Evolutionary conservation across 257 asterid species (phyloP).

Genomic region (Nicotiana paniculata): DNA sequence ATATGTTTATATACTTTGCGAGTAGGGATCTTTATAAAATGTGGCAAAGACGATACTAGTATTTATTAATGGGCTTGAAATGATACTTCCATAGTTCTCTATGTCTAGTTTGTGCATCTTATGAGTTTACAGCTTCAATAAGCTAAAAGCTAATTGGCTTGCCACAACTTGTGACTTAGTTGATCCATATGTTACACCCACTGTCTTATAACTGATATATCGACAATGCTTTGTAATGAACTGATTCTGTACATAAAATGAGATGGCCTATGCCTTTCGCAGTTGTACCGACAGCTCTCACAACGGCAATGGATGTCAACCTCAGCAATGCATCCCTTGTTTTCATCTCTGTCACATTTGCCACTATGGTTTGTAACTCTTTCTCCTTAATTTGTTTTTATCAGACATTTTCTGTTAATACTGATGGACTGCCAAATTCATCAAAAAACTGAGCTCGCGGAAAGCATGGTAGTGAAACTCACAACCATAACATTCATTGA

Average conservation of each 20-base stretch:
- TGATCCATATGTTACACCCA: background rate
- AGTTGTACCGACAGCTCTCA: conserved; percentile 98
- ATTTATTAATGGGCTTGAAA: background rate
- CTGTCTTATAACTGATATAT: background rate
- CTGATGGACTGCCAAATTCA: background rate
- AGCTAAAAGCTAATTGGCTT: background rate
- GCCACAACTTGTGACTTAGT: background rate
- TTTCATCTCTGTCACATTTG: conserved; percentile 97
- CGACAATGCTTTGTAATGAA: background rate
- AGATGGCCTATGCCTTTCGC: conserved; percentile 77
- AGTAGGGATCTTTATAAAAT: background rate
- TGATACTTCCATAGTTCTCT: background rate
- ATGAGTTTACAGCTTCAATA: background rate
- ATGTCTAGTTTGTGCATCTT: background rate
- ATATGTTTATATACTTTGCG: background rate
- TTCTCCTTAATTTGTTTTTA: background rate
- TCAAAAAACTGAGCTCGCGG: background rate
- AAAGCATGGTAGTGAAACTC: background rate
- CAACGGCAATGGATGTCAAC: conserved; percentile 97
- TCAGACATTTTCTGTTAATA: background rate
- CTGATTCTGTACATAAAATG: background rate
- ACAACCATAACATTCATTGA: background rate
- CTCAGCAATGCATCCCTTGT: conserved; percentile 96
- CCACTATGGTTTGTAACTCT: conserved; percentile 78
- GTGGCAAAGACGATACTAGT: background rate